phyloP scores from a whole-genome alignment of 2,329 filamentous ascomycete genomes.

The Magnaporthiopsis poae region DNA sequence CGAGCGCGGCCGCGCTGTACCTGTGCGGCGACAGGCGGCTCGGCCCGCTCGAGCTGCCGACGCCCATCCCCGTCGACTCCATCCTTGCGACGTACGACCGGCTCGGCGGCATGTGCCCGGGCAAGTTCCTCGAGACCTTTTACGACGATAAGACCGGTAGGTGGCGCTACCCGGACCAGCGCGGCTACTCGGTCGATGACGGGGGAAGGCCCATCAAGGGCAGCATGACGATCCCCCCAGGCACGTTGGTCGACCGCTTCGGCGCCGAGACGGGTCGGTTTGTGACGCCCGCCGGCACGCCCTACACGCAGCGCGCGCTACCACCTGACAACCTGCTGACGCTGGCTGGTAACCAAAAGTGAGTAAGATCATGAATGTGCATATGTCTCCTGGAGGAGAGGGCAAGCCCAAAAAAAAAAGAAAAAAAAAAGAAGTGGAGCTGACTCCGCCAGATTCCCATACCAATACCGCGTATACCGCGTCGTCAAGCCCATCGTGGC shows the following conservation, averaged over 20 bases:
- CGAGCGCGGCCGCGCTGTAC: constrained; percentile 17
- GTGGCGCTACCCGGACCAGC: constrained; percentile 29
- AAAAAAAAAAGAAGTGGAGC: background rate
- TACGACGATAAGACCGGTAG: constrained; percentile 16
- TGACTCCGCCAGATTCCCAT: constrained; percentile 25
- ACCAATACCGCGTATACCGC: constrained; percentile 39
- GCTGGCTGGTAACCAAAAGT: constrained; percentile 18
- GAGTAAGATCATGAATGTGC: constrained; percentile 4
- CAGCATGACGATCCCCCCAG: constrained; percentile 28
- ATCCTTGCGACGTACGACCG: constrained; percentile 22
- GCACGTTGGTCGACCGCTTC: constrained; percentile 38
- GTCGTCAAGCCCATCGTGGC: constrained; percentile 31
- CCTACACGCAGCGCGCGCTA: constrained; percentile 36
- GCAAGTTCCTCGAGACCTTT: constrained; percentile 28
- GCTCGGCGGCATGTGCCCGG: constrained; percentile 30
- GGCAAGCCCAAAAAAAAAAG: no score
- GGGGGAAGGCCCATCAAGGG: constrained; percentile 28
- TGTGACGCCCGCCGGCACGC: constrained; percentile 32
- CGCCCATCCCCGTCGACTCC: constrained; percentile 22
- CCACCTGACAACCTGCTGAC: constrained; percentile 36
- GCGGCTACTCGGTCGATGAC: constrained; percentile 32
- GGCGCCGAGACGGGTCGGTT: constrained; percentile 34
- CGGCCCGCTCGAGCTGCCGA: constrained; percentile 25
- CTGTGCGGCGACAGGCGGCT: constrained; percentile 29
- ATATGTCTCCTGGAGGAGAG: no score